phyloP scores from a whole-genome alignment of 768 basidiomycete species.

The Pisolithus albus region DNA sequence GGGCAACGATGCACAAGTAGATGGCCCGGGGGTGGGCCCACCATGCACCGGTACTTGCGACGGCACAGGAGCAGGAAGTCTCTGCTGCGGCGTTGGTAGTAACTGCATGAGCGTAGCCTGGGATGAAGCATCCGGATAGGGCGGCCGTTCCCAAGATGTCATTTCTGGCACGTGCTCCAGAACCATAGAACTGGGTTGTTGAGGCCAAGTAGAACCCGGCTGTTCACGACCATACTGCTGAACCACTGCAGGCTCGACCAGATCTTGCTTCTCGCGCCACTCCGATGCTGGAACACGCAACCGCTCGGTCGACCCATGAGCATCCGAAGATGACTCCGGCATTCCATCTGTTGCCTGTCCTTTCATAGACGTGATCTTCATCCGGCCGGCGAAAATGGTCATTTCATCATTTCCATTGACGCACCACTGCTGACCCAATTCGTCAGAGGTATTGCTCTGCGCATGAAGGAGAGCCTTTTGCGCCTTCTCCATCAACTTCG shows the following conservation, averaged over 20 bases:
- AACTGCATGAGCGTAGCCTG: background rate
- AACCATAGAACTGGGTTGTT: background rate
- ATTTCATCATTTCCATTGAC: slow-evolving; percentile 58
- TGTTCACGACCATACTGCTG: background rate
- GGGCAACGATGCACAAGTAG: background rate
- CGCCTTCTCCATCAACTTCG: slow-evolving; percentile 59
- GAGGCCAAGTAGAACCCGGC: background rate
- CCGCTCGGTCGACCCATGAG: background rate
- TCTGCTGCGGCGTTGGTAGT: background rate
- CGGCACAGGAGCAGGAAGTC: background rate
- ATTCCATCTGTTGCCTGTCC: slow-evolving; percentile 22
- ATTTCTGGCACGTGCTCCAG: background rate
- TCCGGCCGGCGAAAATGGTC: slow-evolving; percentile 62
- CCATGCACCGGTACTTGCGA: background rate
- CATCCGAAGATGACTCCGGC: background rate
- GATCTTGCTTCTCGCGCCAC: background rate
- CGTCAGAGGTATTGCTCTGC: slow-evolving; percentile 27
- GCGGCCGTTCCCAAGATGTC: background rate
- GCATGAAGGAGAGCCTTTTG: slow-evolving; percentile 45
- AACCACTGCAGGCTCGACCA: background rate
- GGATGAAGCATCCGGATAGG: background rate
- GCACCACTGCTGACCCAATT: slow-evolving; percentile 40
- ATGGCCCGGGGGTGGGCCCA: background rate
- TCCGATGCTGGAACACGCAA: background rate
- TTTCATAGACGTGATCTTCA: slow-evolving; percentile 50